Evolutionary conservation across 495 filamentous ascomycete genomes (phyloP).

Genomic region (Penicillium diatomitis): DNA sequence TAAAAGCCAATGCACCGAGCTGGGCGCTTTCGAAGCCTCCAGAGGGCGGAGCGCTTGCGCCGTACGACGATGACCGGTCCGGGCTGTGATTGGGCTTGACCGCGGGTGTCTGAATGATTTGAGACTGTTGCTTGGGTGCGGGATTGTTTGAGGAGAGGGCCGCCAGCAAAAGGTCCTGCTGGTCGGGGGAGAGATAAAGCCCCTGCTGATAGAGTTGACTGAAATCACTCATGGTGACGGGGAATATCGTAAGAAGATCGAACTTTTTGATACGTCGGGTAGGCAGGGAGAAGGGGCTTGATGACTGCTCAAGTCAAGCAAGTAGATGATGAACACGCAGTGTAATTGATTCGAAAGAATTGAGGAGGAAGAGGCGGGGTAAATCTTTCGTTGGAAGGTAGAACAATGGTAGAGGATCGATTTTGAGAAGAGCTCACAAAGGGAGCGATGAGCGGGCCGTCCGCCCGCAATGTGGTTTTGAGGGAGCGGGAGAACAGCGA

Average conservation of each 20-base stretch:
- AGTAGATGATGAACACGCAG: no score
- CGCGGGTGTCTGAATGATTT: conserved; percentile 15
- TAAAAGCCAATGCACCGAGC: conserved; percentile 36
- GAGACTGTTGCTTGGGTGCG: conserved; percentile 14
- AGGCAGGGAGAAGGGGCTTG: no score
- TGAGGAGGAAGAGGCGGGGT: no score
- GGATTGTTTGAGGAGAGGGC: conserved; percentile 74
- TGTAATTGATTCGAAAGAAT: no score
- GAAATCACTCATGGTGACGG: conserved; percentile 26
- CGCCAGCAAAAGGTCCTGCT: conserved; percentile 80
- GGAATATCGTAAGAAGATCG: no score
- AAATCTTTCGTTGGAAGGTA: no score
- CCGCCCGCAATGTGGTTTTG: conserved; percentile 3
- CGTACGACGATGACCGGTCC: conserved; percentile 23
- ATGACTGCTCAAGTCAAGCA: no score
- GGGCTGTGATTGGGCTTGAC: conserved; percentile 26
- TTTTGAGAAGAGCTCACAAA: not conserved
- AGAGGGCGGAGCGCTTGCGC: conserved; percentile 39
- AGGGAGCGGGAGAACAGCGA: no score
- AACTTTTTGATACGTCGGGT: no score
- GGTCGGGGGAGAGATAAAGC: conserved; percentile 68
- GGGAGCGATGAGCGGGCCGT: conserved; percentile 9
- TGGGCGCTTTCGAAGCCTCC: conserved; percentile 42
- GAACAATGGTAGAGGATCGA: no score
- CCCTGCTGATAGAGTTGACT: conserved; percentile 32